phyloP scores from a whole-genome alignment of 2,329 filamentous ascomycete genomes.

The Botrytis elliptica region DNA sequence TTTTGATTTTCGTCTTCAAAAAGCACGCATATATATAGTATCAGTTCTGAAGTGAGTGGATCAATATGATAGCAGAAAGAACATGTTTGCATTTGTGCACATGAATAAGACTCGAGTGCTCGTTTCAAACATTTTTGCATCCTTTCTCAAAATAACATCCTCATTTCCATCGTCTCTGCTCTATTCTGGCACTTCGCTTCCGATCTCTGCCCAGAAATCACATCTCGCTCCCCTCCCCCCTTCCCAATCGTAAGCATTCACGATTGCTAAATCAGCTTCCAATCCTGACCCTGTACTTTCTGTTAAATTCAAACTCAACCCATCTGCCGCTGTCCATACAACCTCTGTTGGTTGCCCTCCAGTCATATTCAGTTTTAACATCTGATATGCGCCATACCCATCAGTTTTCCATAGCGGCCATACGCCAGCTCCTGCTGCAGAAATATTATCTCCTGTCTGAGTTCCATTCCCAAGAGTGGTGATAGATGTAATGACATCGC shows the following conservation, averaged over 20 bases:
- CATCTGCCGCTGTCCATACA: slow-evolving; percentile 1
- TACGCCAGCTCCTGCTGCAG: neutral
- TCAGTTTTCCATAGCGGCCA: slow-evolving; percentile 8
- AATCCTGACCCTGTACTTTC: neutral
- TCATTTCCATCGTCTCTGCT: too few species aligned
- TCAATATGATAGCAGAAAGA: neutral
- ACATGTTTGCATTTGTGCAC: neutral
- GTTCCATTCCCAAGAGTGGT: neutral
- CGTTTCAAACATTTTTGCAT: neutral
- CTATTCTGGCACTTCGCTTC: slow-evolving; percentile 24
- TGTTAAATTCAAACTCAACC: slow-evolving; percentile 3
- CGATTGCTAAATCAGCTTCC: slow-evolving; percentile 23
- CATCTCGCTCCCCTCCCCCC: slow-evolving; percentile 25
- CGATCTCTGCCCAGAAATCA: slow-evolving; percentile 25
- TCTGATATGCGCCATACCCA: neutral
- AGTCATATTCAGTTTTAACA: slow-evolving; percentile 18
- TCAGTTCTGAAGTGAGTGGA: too few species aligned
- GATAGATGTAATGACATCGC: neutral
- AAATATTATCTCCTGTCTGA: neutral
- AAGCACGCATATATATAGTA: neutral
- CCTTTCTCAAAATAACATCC: too few species aligned
- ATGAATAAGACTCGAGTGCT: neutral
- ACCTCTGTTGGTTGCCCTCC: neutral
- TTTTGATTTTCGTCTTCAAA: neutral
- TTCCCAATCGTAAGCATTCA: slow-evolving; percentile 29